phyloP scores from a whole-genome alignment of 352 stramenopile genomes.

The Phytophthora kernoviae region DNA sequence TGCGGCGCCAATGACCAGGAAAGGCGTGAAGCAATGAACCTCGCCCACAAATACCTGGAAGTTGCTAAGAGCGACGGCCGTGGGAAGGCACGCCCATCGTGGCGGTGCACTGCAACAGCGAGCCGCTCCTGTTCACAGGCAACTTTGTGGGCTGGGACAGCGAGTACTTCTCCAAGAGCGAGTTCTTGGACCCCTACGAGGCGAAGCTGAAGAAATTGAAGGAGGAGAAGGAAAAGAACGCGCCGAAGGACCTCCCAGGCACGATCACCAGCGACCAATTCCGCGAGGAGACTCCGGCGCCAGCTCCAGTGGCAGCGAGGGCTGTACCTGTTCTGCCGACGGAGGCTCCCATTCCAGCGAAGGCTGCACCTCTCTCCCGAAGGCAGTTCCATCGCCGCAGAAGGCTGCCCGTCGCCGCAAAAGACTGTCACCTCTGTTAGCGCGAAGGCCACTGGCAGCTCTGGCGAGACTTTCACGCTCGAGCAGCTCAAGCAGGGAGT shows the following conservation, averaged over 20 bases:
- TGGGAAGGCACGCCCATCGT: constrained; percentile 84
- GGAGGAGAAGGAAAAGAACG: constrained; percentile 79
- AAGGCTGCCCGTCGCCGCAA: too few species aligned
- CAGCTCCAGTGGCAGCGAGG: constrained; percentile 8
- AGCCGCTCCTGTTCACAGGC: constrained; percentile 90
- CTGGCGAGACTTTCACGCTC: constrained; percentile 56
- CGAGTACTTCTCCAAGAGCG: constrained; percentile 77
- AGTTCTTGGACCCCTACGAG: constrained; percentile 92
- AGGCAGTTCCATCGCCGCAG: constrained; percentile 9
- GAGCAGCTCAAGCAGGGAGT: constrained; percentile 74
- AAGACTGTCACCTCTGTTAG: constrained; percentile 17
- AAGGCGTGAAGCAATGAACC: constrained; percentile 64
- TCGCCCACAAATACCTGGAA: constrained; percentile 77
- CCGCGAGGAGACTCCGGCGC: constrained; percentile 25
- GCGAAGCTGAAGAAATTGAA: constrained; percentile 73
- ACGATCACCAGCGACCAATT: constrained; percentile 62
- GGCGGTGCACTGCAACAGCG: constrained; percentile 74
- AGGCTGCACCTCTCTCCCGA: constrained; percentile 14
- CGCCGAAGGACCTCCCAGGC: constrained; percentile 55
- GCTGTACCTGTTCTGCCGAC: constrained; percentile 34
- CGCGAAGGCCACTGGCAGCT: constrained; percentile 35
- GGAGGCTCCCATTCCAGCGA: constrained; percentile 14
- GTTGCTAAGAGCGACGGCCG: constrained; percentile 82
- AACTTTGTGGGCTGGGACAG: constrained; percentile 92
- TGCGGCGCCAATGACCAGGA: constrained; percentile 72